Evolutionary conservation across 1,284 basidiomycete species (phyloP).

Genomic region (Vanrija sp.): DNA sequence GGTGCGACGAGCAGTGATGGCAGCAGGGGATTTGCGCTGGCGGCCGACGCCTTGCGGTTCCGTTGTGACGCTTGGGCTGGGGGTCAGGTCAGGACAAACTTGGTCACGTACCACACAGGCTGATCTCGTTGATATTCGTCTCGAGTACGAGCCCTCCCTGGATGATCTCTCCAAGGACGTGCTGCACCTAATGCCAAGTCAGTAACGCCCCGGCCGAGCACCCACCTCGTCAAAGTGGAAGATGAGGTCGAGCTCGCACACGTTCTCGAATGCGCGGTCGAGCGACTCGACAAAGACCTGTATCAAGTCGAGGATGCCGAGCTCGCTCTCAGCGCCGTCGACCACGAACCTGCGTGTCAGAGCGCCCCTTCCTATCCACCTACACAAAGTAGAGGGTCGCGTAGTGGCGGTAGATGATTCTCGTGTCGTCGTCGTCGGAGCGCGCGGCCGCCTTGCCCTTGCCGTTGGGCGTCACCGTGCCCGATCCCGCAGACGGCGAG

Average conservation of each 20-base stretch:
- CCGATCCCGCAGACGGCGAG: constrained; percentile 24
- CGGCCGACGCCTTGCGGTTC: constrained; percentile 43
- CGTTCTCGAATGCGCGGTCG: constrained; percentile 94
- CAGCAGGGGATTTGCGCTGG: constrained; percentile 41
- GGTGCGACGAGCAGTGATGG: constrained; percentile 35
- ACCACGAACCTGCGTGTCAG: constrained; percentile 67
- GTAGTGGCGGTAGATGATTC: constrained; percentile 61
- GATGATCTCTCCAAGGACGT: constrained; percentile 89
- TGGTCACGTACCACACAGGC: constrained; percentile 61
- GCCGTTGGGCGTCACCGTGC: constrained; percentile 5
- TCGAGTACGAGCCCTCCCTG: constrained; percentile 98
- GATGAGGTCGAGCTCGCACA: constrained; percentile 96
- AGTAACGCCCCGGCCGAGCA: not conserved
- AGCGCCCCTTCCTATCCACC: constrained; percentile 7
- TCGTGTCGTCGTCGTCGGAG: constrained; percentile 44
- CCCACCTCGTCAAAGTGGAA: constrained; percentile 96
- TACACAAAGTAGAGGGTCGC: constrained; percentile 91
- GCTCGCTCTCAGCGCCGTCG: constrained; percentile 88
- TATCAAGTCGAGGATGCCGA: constrained; percentile 93
- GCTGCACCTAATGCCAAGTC: constrained; percentile 69
- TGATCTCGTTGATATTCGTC: constrained; percentile 91
- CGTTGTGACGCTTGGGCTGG: constrained; percentile 33
- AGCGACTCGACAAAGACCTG: constrained; percentile 98
- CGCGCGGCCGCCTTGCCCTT: constrained; percentile 24
- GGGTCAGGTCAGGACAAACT: not conserved